These are phyloP conservation scores for Bocquillonia castaneifolia DNA, from an alignment of 441 rosid species.

Conservation along the genomic window DNA sequence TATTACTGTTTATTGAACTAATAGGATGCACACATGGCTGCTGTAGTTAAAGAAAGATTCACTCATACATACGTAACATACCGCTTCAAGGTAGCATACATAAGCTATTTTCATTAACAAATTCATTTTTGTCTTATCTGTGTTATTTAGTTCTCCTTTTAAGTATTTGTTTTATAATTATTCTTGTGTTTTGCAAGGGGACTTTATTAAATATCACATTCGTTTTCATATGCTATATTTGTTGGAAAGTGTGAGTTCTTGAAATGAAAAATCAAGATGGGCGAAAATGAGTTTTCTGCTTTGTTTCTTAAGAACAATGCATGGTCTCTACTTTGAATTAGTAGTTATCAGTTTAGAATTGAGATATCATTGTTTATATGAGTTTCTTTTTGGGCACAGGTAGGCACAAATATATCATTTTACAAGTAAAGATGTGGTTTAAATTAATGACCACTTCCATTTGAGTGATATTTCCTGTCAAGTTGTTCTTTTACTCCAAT, in stretches of 20 bases:
- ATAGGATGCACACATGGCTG: slow-evolving; percentile 90
- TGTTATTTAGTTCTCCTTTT: no score
- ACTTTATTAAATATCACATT: slow-evolving; percentile 69
- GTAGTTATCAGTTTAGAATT: background rate
- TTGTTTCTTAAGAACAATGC: background rate
- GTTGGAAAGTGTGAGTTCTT: slow-evolving; percentile 32
- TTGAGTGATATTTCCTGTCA: slow-evolving; percentile 89
- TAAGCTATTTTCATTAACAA: background rate
- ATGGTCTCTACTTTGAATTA: background rate
- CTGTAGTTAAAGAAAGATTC: slow-evolving; percentile 63
- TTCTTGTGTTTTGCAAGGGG: slow-evolving; percentile 69
- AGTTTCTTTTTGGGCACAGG: slow-evolving; percentile 36
- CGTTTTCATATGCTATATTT: slow-evolving; percentile 57
- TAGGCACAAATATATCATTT: slow-evolving; percentile 79
- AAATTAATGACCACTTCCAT: slow-evolving; percentile 77
- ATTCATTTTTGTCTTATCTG: background rate
- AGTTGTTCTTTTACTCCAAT: slow-evolving; percentile 92
- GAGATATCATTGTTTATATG: background rate
- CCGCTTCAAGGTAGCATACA: slow-evolving; percentile 51
- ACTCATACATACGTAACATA: slow-evolving; percentile 38
- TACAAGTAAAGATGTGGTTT: slow-evolving; percentile 76
- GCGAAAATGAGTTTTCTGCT: slow-evolving; percentile 47
- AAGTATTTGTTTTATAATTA: background rate
- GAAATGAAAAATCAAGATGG: slow-evolving; percentile 28
- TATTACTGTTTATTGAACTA: slow-evolving; percentile 5